phyloP scores from a whole-genome alignment of 164 flowering plant genomes.

The Protea cynaroides region DNA sequence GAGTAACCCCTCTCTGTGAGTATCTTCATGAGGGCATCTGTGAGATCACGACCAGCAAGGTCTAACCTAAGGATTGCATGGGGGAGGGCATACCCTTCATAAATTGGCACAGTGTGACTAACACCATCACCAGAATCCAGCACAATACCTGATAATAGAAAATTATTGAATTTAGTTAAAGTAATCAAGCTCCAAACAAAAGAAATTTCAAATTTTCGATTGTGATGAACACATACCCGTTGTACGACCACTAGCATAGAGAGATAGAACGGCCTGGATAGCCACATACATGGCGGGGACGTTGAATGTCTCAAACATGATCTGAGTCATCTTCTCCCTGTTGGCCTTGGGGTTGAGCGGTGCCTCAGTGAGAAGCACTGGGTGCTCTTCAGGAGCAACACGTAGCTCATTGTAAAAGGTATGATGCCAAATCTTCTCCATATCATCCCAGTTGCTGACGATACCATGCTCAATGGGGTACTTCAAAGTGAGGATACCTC shows the following conservation, averaged over 20 bases:
- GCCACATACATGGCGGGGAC: not conserved
- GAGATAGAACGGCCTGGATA: not conserved
- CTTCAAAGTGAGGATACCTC: slow-evolving; percentile 2
- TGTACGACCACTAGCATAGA: slow-evolving; percentile 1
- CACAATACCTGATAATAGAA: slow-evolving; percentile 22
- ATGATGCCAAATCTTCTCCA: slow-evolving; percentile 3
- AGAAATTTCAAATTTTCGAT: not conserved
- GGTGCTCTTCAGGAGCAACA: slow-evolving; percentile 2
- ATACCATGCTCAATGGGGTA: not conserved
- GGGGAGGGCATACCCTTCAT: slow-evolving; percentile 48
- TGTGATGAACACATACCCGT: slow-evolving; percentile 1
- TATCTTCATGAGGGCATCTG: slow-evolving; percentile 47
- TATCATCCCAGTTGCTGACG: slow-evolving; percentile 1
- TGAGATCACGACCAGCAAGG: slow-evolving; percentile 31
- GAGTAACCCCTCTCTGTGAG: slow-evolving; percentile 49
- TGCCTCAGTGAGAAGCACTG: not conserved
- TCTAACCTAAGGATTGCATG: slow-evolving; percentile 39
- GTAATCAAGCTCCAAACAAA: not conserved
- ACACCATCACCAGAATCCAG: slow-evolving; percentile 33
- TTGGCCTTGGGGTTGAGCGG: not conserved
- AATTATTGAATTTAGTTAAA: not conserved
- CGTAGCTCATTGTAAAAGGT: slow-evolving; percentile 2
- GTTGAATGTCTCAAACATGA: slow-evolving; percentile 1
- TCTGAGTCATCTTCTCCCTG: slow-evolving; percentile 1
- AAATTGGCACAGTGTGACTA: slow-evolving; percentile 45